Evolutionary conservation across 164 flowering plant species (phyloP).

Genomic region (Vitis riparia): DNA sequence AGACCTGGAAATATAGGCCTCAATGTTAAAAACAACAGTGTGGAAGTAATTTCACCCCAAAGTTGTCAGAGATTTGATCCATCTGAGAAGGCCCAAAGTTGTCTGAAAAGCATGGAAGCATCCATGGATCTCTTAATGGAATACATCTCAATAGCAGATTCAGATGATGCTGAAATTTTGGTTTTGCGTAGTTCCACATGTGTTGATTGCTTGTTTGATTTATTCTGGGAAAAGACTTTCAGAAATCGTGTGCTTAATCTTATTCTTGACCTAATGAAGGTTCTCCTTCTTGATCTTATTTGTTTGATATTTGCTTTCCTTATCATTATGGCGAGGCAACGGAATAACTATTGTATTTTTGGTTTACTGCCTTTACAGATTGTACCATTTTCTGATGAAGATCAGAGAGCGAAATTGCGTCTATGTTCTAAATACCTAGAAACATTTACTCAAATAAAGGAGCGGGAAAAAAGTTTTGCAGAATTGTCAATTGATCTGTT

Average conservation of each 20-base stretch:
- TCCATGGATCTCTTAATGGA: conserved; percentile 61
- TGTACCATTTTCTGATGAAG: conserved; percentile 57
- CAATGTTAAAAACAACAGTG: conserved; percentile 18
- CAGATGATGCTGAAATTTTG: conserved; percentile 64
- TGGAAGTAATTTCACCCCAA: conserved; percentile 19
- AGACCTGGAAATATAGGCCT: conserved; percentile 30
- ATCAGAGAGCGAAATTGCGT: conserved; percentile 62
- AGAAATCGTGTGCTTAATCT: conserved; percentile 58
- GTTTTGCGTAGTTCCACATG: conserved; percentile 63
- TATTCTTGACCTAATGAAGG: conserved; percentile 88
- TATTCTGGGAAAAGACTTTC: conserved; percentile 81
- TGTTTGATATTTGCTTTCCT: conserved; percentile 2
- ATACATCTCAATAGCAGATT: conserved; percentile 55
- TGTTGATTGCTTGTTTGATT: conserved; percentile 78
- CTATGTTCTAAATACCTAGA: conserved; percentile 87
- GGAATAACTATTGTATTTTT: background rate
- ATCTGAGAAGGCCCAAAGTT: conserved; percentile 29
- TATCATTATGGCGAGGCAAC: background rate
- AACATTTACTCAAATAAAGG: conserved; percentile 82
- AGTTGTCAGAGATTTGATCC: conserved; percentile 22
- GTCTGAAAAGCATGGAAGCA: conserved; percentile 61
- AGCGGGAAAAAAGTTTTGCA: conserved; percentile 57
- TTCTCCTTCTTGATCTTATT: conserved; percentile 20
- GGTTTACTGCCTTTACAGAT: conserved; percentile 42
- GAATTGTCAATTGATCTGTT: conserved; percentile 75